Evolutionary conservation across 176 grass and related monocot species (phyloP), one percentile per base, ranked within the genome.

Genomic region (Oryza coarctata): DNA sequence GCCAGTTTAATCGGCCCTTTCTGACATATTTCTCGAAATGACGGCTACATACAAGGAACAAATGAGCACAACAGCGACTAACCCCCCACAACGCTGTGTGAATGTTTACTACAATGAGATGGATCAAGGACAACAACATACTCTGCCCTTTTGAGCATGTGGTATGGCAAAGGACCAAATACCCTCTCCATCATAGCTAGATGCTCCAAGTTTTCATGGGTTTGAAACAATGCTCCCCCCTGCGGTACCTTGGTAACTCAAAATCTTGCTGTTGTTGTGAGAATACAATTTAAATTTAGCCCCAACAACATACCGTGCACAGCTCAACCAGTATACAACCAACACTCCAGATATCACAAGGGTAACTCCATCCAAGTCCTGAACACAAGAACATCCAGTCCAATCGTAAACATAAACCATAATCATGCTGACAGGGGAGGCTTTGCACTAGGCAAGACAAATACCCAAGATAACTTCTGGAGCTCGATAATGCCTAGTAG

Each of bases 271-370:
- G 6, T 83, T 68, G 68, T 31, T 77, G 43, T 69, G 33, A 38
- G 3, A 39, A 33, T 14, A n/a, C 38, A 74, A 41, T 74, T 32
- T 47, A 74, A 68, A 80, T 27, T 44, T 36, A 75, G 41, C 25
- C 74, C 67, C 83, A 66, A 67, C 49, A 18, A 89, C 87, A 49
- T 92, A 99, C 96, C 83, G 96, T 90, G 96, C 93, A 99, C 34
- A 99, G 96, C 80, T 99, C 96, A 63, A 94, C 84, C 72, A 99
- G 69, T 69, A 99, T 99, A 88, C 96, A 99, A 26, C 96, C 93
- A 33, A 94, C 82, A 70, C 95, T 98, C 95, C 95, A 98, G 65
- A 98, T 93, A 86, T 98, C 95, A 88, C 95, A 98, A 7, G 91
- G 77, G 78, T 93, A 95, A 70, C 96, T 84, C 96, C 93, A 99